These are phyloP conservation scores for Micractinium sp. DNA, from an alignment of 139 green algal genomes.

Conservation along the genomic window DNA sequence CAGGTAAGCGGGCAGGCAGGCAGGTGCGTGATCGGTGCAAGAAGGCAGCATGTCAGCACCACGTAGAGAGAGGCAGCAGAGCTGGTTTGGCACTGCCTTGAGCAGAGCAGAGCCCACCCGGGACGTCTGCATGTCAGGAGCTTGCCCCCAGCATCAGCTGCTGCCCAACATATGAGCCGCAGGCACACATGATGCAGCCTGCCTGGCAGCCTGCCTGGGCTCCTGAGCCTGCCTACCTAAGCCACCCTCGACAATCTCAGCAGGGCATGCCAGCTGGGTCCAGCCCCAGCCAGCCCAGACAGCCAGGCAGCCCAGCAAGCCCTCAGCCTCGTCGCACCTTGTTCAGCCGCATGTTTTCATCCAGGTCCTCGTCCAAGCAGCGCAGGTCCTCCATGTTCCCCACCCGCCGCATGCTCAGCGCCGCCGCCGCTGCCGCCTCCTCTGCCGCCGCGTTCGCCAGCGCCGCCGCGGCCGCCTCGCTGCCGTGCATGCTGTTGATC, in stretches of 20 bases:
- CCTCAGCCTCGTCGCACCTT: neutral
- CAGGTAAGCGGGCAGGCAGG: neutral
- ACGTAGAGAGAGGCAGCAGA: neutral
- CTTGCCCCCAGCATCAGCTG: neutral
- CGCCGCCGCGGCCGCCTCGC: conserved; percentile 67
- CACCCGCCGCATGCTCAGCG: conserved; percentile 67
- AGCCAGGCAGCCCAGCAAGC: neutral
- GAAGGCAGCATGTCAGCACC: neutral
- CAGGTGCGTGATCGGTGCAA: neutral
- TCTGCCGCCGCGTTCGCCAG: conserved; percentile 81
- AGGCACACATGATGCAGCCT: too few species aligned
- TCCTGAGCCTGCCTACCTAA: neutral
- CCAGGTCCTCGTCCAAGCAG: conserved; percentile 65
- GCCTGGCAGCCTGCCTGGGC: too few species aligned
- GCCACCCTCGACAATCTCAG: too few species aligned
- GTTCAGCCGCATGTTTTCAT: conserved; percentile 23
- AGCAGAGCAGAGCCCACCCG: neutral
- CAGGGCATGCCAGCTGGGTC: too few species aligned
- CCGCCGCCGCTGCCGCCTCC: conserved; percentile 86
- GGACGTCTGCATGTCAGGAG: neutral
- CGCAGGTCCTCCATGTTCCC: conserved; percentile 68
- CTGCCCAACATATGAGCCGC: too few species aligned
- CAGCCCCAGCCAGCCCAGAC: neutral
- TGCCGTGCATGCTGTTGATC: conserved; percentile 79
- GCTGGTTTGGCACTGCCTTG: neutral